phyloP scores from a whole-genome alignment of 192 early-diverging fungal genomes.

The Mortierella alpina region DNA sequence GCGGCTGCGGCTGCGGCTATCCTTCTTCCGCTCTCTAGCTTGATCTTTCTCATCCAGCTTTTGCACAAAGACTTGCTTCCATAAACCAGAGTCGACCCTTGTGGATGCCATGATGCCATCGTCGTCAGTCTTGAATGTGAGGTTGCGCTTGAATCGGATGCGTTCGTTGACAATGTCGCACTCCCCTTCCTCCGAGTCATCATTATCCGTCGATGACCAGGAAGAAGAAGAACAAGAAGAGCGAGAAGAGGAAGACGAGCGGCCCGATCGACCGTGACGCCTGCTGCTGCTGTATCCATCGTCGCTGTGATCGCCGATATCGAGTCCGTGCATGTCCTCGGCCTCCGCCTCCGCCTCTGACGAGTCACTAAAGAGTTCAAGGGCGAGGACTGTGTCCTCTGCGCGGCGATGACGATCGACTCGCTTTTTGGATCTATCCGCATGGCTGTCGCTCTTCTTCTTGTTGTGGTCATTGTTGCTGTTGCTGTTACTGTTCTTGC shows the following conservation, averaged over 20 bases:
- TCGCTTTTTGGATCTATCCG: conserved; percentile 35
- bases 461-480: not conserved
- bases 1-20: no score
- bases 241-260: not conserved
- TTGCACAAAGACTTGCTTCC: conserved; percentile 36
- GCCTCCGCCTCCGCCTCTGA: not conserved
- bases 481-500: not conserved
- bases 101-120: not conserved
- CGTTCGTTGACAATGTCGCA: conserved; percentile 8
- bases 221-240: conserved; percentile 1
- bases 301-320: not conserved
- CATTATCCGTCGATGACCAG: not conserved
- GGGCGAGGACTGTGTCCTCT: conserved; percentile 3
- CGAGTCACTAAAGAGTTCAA: not conserved
- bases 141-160: conserved; percentile 45
- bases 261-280: not conserved
- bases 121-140: conserved; percentile 41
- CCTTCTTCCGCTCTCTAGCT: no score
- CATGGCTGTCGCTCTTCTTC: not conserved
- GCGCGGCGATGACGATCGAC: conserved; percentile 21
- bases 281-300: not conserved
- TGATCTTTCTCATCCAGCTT: conserved; percentile 25
- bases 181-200: not conserved
- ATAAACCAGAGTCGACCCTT: conserved; percentile 2
- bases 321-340: conserved; percentile 1